Evolutionary conservation across 1,284 basidiomycete species (phyloP), one percentile per base, ranked within the genome.

Genomic region (Papiliotrema laurentii): DNA sequence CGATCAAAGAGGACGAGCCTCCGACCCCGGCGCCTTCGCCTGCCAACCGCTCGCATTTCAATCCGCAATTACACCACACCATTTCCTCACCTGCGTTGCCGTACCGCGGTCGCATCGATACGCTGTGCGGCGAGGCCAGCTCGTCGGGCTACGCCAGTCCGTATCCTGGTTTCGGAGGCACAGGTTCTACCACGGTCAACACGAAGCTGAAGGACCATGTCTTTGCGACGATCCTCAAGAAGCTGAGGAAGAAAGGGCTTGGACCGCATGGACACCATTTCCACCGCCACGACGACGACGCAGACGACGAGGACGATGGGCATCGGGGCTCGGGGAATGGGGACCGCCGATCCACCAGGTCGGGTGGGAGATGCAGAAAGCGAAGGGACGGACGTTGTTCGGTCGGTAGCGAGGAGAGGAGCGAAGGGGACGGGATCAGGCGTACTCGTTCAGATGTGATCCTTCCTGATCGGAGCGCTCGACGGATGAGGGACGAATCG

Each of bases 181-280:
- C 84, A 1, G 92, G 92, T 0, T 89, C 87, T 14, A 96, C 92
- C 2, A 82, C 84, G 39, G 91, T 96, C 49, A 96, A 97, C 70
- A 89, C 86, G 36, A 87, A 83, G 69, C 77, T 97, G 51, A 92
- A 91, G 73, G 90, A 96, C 64, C 89, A 93, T 58, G 88, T 97
- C 39, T 92, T 97, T 68, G 86, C 83, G 48, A 86, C 87, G 13
- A 83, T 96, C 27, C 76, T 96, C 51, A 81, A 83, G 40, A 79
- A 84, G 27, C 81, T 89, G 27, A 58, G 63, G 31, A 69, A 64
- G 55, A 61, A 63, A 22, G 59, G 60, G 27, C 7, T 56, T n/a
- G 51, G 61, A 33, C 43, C 43, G n/a, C 41, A 42, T 25, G 7
- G 35, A 7, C 47, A 47, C 21, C 26, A 21, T 18, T 14, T 10